phyloP scores from a whole-genome alignment of 2,329 filamentous ascomycete species.

The Colletotrichum truncatum region DNA sequence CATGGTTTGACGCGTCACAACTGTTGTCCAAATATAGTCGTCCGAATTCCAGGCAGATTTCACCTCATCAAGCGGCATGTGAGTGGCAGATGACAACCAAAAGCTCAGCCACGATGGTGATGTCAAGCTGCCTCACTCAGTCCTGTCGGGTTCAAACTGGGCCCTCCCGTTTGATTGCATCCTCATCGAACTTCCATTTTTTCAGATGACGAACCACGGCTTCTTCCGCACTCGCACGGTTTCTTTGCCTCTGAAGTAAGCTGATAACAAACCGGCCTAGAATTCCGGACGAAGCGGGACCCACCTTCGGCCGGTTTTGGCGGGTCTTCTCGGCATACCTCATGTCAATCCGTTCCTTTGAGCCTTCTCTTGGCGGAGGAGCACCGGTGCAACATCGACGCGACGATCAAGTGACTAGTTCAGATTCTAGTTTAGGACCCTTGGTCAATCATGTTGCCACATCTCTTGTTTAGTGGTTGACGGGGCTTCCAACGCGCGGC shows the following conservation, averaged over 20 bases:
- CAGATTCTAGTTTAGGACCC: neutral
- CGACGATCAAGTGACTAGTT: conserved; percentile 4
- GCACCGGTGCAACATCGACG: conserved; percentile 1
- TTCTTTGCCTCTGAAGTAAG: neutral
- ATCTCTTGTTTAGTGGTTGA: conserved; percentile 1
- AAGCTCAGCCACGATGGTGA: neutral
- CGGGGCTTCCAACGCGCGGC: conserved; percentile 5
- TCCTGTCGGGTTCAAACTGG: conserved; percentile 8
- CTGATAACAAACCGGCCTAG: too few relatives aligned
- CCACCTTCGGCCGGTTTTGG: conserved; percentile 5
- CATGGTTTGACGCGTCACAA: neutral
- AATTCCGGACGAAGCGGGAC: neutral
- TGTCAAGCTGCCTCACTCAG: conserved; percentile 6
- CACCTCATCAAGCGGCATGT: neutral
- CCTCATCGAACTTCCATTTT: neutral
- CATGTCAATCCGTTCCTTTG: neutral
- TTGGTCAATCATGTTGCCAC: neutral
- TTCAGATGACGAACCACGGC: conserved; percentile 21
- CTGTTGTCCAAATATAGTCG: neutral
- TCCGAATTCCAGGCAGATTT: neutral
- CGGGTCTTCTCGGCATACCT: neutral
- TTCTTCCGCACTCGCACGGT: conserved; percentile 9
- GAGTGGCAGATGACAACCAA: neutral
- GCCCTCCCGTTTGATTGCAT: neutral
- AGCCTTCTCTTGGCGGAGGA: conserved; percentile 11